These are phyloP conservation scores for Trichosanthes truncata DNA, from an alignment of 306 rosid species.

Conservation along the genomic window DNA sequence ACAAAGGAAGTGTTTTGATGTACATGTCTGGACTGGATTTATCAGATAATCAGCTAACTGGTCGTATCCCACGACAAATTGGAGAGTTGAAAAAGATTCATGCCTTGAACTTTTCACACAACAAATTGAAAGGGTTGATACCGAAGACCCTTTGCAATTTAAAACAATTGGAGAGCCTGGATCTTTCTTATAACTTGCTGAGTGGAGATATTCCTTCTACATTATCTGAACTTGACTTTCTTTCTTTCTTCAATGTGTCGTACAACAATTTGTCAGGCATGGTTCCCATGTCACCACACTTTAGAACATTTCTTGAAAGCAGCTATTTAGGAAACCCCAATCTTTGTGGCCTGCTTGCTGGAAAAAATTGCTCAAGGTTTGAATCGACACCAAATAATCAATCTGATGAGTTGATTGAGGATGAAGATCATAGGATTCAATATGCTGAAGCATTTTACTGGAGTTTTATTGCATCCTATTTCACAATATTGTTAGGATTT, in stretches of 20 bases:
- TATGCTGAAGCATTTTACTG: too few relatives aligned
- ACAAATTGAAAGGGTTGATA: background rate
- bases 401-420: background rate
- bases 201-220: background rate
- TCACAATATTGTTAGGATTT: background rate
- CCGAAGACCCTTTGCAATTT: background rate
- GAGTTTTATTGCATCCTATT: background rate
- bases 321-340: background rate
- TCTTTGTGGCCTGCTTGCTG: background rate
- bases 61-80: background rate
- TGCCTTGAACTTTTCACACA: constrained; percentile 9
- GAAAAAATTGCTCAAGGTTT: background rate
- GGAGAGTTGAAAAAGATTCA: background rate
- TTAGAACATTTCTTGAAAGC: background rate
- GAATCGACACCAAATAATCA: background rate
- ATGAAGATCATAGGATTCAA: background rate
- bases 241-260: background rate
- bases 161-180: background rate
- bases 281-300: background rate
- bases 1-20: background rate
- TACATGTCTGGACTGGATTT: background rate
- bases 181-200: background rate
- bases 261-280: constrained; percentile 7
- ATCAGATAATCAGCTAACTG: background rate
- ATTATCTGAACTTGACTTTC: background rate